Conservation (phyloP, 2,329 filamentous ascomycete species). For the Salinomyces thailandicus region DNA sequence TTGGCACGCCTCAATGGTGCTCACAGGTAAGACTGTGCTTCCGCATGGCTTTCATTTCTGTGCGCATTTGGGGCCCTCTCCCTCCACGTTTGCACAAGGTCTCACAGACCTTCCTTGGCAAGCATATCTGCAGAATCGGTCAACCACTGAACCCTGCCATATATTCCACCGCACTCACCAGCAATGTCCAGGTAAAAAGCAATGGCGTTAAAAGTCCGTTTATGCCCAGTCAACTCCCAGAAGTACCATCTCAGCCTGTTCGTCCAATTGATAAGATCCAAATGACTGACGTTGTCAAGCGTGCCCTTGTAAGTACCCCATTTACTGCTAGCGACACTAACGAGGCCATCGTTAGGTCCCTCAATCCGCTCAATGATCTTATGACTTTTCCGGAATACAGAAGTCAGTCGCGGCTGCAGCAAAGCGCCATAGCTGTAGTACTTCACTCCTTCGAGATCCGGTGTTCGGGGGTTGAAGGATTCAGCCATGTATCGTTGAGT, state of each 20-base stretch:
- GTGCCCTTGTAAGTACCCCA: conserved; percentile 57
- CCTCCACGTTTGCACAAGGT: too few relatives aligned
- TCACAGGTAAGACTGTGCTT: too few relatives aligned
- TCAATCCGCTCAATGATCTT: conserved; percentile 44
- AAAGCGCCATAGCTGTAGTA: conserved; percentile 56
- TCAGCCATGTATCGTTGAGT: conserved; percentile 48
- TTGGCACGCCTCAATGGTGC: too few relatives aligned
- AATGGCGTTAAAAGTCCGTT: conserved; percentile 54
- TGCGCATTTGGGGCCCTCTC: too few relatives aligned
- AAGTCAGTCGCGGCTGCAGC: conserved; percentile 45
- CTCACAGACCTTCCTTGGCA: conserved; percentile 30
- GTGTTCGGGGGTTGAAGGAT: conserved; percentile 49
- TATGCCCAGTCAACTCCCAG: conserved; percentile 46
- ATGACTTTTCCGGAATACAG: conserved; percentile 48
- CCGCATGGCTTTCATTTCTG: too few relatives aligned
- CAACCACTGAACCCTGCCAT: neutral
- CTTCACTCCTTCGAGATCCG: conserved; percentile 43
- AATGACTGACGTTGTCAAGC: conserved; percentile 51
- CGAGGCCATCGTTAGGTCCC: conserved; percentile 53
- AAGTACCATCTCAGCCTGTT: conserved; percentile 50
- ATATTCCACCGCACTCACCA: conserved; percentile 38
- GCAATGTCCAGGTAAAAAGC: conserved; percentile 55
- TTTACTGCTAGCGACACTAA: conserved; percentile 50
- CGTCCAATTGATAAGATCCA: conserved; percentile 58
- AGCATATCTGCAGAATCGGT: conserved; percentile 29